A percentile compares a stretch with the other conserved stretches of the same genome.
Conservation (phyloP, 2,329 filamentous ascomycete genomes). For the Chaetothyriales sp. region DNA sequence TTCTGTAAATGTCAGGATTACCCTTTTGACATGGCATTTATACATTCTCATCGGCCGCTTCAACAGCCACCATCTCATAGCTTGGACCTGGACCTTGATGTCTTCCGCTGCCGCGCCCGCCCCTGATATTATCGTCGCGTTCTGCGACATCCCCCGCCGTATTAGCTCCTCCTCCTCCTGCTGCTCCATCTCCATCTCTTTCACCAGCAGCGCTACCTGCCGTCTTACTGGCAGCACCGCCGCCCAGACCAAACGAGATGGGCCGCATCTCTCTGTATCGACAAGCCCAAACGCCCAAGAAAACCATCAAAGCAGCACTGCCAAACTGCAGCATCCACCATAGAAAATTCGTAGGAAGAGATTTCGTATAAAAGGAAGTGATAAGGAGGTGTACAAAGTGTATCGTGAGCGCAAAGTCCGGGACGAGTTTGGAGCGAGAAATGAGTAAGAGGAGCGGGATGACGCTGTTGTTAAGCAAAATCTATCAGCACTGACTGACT, state of each 20-base stretch:
- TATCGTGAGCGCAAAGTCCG: constrained; percentile 83
- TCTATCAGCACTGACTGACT: no score
- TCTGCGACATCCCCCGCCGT: background rate
- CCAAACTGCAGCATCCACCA: constrained; percentile 66
- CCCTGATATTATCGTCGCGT: constrained; percentile 6
- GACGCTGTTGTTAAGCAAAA: constrained; percentile 43
- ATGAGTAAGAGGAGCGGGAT: constrained; percentile 72
- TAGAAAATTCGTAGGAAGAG: constrained; percentile 59
- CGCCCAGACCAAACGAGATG: constrained; percentile 61
- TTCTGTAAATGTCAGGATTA: no score
- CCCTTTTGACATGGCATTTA: background rate
- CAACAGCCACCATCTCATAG: constrained; percentile 51
- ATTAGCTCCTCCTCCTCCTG: constrained; percentile 26
- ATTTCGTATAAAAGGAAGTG: constrained; percentile 62
- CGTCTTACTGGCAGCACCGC: constrained; percentile 5
- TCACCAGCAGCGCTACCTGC: constrained; percentile 3
- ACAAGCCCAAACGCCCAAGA: constrained; percentile 75
- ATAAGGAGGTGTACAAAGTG: constrained; percentile 68
- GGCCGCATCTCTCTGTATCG: constrained; percentile 78
- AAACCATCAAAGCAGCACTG: constrained; percentile 49
- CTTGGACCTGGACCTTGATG: constrained; percentile 22
- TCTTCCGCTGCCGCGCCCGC: constrained; percentile 15
- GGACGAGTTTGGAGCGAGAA: constrained; percentile 79
- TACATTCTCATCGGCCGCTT: constrained; percentile 20
- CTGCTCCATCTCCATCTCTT: constrained; percentile 36